These are phyloP conservation scores for Allomyces macrogynus DNA, from an alignment of 192 early-diverging fungal genomes.

Conservation along the genomic window DNA sequence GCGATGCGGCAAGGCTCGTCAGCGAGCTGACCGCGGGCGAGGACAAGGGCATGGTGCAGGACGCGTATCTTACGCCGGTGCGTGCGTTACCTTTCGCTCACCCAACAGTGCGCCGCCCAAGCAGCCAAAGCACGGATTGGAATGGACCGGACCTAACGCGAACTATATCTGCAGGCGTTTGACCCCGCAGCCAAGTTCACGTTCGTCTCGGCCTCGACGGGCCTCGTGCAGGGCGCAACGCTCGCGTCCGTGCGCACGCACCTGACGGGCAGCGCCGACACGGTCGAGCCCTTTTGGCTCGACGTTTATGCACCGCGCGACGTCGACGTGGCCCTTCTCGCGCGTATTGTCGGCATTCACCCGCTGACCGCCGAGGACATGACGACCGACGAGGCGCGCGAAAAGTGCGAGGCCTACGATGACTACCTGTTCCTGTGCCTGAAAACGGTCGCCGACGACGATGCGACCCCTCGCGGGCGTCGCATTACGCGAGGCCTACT, in stretches of 20 bases:
- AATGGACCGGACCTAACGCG: too few species aligned
- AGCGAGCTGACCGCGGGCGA: too few species aligned
- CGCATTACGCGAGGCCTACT: background rate
- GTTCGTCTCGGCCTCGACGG: background rate
- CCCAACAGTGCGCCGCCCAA: too few species aligned
- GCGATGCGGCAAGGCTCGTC: too few species aligned
- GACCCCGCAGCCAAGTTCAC: background rate
- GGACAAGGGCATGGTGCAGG: too few species aligned
- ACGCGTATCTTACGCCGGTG: too few species aligned
- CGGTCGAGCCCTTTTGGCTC: constrained; percentile 35
- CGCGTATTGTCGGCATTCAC: constrained; percentile 48
- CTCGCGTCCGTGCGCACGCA: background rate
- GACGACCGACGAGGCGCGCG: constrained; percentile 59
- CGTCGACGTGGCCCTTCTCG: constrained; percentile 31
- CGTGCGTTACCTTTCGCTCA: too few species aligned
- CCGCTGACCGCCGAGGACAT: constrained; percentile 79
- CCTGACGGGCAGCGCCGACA: background rate
- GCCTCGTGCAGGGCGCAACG: background rate
- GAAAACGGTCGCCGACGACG: constrained; percentile 31
- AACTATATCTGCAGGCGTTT: background rate
- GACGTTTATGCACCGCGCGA: constrained; percentile 33
- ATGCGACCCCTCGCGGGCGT: background rate
- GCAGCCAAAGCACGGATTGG: too few species aligned
- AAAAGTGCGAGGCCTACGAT: constrained; percentile 76
- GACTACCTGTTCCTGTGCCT: constrained; percentile 88